Conservation (phyloP, 306 rosid genomes). For the Sphenostylis stenocarpa region DNA sequence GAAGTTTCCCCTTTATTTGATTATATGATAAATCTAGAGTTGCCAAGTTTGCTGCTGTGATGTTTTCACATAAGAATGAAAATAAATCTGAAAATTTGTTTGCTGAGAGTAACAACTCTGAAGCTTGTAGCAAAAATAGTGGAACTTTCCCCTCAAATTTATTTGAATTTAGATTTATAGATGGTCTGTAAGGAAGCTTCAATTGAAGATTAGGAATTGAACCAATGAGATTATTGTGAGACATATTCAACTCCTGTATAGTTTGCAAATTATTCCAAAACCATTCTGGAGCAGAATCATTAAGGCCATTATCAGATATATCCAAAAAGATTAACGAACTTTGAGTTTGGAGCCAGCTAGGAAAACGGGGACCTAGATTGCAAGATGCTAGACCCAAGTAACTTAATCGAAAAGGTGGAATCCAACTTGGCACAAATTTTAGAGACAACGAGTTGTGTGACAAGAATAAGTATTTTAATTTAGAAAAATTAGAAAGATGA, state of each 20-base stretch:
- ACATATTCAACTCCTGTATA: not conserved
- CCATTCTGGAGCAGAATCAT: not conserved
- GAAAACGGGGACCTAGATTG: not conserved
- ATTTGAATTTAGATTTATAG: not conserved
- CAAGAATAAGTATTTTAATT: fast-evolving
- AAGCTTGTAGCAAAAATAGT: not conserved
- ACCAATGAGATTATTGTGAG: not conserved
- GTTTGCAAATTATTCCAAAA: not conserved
- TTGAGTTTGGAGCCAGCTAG: not conserved
- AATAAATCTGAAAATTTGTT: not conserved
- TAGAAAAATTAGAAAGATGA: not conserved
- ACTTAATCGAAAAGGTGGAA: not conserved
- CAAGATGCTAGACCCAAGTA: not conserved
- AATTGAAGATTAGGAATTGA: not conserved
- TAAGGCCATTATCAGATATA: not conserved
- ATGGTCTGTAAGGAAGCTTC: not conserved
- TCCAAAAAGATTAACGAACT: not conserved
- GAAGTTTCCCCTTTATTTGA: not conserved
- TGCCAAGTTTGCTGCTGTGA: not conserved
- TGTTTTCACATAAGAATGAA: not conserved
- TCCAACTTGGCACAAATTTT: not conserved
- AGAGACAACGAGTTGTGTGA: not conserved
- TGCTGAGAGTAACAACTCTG: not conserved
- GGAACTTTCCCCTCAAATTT: not conserved
- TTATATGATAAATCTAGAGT: not conserved